Evolutionary conservation across 441 rosid species (phyloP).

Genomic region (Populus hybrid): DNA sequence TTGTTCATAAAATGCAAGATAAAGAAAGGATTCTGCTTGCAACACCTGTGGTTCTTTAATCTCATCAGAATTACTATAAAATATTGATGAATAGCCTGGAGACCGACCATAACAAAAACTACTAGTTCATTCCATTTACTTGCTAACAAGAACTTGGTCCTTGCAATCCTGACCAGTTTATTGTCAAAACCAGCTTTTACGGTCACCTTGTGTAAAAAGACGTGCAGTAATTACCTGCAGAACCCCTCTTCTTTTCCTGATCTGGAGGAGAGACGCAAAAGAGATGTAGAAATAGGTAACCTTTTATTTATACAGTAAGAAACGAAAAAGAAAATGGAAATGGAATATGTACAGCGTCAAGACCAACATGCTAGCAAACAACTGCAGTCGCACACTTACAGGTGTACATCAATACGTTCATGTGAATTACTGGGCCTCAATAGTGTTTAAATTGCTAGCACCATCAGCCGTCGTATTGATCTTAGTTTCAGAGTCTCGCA

Average conservation of each 20-base stretch:
- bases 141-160: background rate
- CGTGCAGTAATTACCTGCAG: background rate
- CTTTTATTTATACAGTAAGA: background rate
- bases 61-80: background rate
- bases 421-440: slow-evolving; percentile 14
- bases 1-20: background rate
- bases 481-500: slow-evolving; percentile 12
- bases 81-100: background rate
- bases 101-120: background rate
- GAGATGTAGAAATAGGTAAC: background rate
- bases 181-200: background rate
- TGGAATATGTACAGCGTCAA: background rate
- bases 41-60: background rate
- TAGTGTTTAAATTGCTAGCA: background rate
- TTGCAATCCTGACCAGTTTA: background rate
- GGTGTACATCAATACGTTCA: background rate
- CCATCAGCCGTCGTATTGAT: slow-evolving; percentile 14
- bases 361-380: background rate
- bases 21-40: background rate
- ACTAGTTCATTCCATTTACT: background rate
- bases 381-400: background rate
- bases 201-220: background rate
- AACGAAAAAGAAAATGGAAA: background rate
- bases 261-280: background rate
- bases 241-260: background rate